Evolutionary conservation across 768 basidiomycete genomes (phyloP).

Genomic region (Nidularia sp.): DNA sequence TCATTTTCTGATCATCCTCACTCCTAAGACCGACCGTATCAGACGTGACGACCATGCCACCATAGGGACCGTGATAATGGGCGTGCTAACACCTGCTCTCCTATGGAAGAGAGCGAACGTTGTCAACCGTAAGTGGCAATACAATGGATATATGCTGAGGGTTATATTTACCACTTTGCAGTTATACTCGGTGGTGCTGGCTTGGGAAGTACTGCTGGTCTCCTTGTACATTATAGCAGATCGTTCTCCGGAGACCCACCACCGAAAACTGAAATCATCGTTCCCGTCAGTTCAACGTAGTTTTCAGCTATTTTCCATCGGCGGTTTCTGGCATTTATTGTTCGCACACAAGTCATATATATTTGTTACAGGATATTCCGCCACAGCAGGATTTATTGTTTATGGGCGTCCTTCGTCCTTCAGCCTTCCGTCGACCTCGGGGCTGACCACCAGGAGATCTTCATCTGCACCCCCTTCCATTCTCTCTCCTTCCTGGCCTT

Average conservation of each 20-base stretch:
- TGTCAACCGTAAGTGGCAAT: conserved; percentile 46
- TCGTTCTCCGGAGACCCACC: conserved; percentile 52
- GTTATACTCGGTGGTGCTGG: conserved; percentile 73
- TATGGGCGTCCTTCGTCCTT: conserved; percentile 41
- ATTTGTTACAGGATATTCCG: background rate
- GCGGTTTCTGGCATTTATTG: background rate
- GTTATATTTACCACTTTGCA: conserved; percentile 14
- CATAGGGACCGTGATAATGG: conserved; percentile 64
- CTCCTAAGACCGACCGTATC: conserved; percentile 46
- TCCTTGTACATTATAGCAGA: conserved; percentile 52
- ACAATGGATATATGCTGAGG: no score
- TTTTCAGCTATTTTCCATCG: background rate
- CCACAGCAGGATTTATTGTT: background rate
- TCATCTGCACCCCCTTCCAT: conserved; percentile 22
- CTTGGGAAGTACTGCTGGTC: conserved; percentile 57
- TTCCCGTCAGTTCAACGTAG: background rate
- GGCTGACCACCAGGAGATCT: conserved; percentile 56
- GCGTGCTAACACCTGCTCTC: conserved; percentile 62
- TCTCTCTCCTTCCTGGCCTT: conserved; percentile 20
- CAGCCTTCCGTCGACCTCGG: conserved; percentile 64
- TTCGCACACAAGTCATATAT: background rate
- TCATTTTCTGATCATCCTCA: background rate
- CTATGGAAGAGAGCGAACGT: conserved; percentile 67
- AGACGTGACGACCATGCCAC: conserved; percentile 73
- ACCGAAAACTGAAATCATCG: conserved; percentile 2